These are phyloP conservation scores for Daedaleopsis sinensis DNA, from an alignment of 768 basidiomycete genomes.

Conservation along the genomic window DNA sequence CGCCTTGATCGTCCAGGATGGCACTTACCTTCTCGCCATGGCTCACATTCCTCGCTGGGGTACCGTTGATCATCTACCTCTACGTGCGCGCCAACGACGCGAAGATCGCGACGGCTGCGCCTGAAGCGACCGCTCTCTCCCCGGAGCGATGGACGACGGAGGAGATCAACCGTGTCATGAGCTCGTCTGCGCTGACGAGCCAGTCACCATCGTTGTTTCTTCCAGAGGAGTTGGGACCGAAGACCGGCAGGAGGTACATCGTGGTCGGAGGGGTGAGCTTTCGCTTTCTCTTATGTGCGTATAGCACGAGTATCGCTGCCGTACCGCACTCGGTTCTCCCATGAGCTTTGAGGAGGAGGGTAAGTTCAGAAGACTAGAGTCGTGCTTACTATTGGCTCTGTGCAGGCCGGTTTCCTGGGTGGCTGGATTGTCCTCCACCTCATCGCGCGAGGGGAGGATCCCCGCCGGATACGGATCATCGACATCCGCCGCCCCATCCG, in stretches of 20 bases:
- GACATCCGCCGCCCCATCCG: conserved; percentile 68
- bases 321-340: not conserved
- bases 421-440: conserved; percentile 78
- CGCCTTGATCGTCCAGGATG: not conserved
- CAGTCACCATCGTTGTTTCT: conserved; percentile 36
- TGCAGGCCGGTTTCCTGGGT: conserved; percentile 72
- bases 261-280: conserved; percentile 71
- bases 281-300: not conserved
- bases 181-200: conserved; percentile 33
- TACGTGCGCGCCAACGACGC: conserved; percentile 58
- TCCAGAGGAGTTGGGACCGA: conserved; percentile 57
- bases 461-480: conserved; percentile 61
- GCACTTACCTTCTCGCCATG: conserved; percentile 5
- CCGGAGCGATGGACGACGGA: conserved; percentile 52
- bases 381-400: not conserved
- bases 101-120: conserved; percentile 53
- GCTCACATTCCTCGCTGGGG: conserved; percentile 15
- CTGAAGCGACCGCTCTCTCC: conserved; percentile 49
- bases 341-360: not conserved
- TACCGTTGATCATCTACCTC: conserved; percentile 30
- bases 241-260: conserved; percentile 76
- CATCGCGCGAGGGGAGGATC: conserved; percentile 71
- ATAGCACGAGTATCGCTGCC: not conserved
- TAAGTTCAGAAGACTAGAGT: not conserved
- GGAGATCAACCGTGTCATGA: conserved; percentile 42